Base-by-base conservation (phyloP, 345 rosid genomes). In the Citropsis articulata region DNA sequence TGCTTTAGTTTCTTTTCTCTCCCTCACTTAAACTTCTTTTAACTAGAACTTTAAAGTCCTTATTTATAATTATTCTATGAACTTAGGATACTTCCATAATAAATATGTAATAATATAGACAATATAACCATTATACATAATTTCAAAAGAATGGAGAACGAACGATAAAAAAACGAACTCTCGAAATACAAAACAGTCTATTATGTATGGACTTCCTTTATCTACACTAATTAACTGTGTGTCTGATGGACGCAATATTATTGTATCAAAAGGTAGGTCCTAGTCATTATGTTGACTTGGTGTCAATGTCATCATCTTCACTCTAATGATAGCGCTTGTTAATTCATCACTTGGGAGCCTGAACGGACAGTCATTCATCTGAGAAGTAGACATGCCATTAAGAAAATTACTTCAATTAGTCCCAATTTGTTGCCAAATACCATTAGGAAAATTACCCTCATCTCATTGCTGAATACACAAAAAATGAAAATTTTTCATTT, bases 401-500 rank as follows among this genome's bases (percentile, higher is more conserved):
- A 27, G 21, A 60, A 73, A 77, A 30, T 55, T 22, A 66, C 57
- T 28, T 84, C 71, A 30, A 35, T 69, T 73, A 13, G 55, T 25
- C 77, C 50, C n/a, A 13, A n/a, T 45, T 30, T 50, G 28, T 63
- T 35, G 62, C 65, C 60, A 14, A 31, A 48, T 2, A 25, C 25
- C 6, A 19, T 9, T 31, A 36, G 25, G 18, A 24, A 27, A 66
- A 22, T 18, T 9, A 59, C 9, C 60, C 65, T 87, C 79, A 78
- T 78, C 73, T 78, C 68, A 78, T 74, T 65, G 81, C 88, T 7
- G 78, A 81, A 66, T 77, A 79, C 13, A 79, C 72, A 6, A 56
- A 36, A 35, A 88, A 66, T 31, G 91, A 74, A 36, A 94, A 94
- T 75, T 80, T 84, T 71, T 89, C 91, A 80, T 90, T 92, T 85